phyloP scores from a whole-genome alignment of 1,284 basidiomycete species.

The Filobasidium uniguttulatum region DNA sequence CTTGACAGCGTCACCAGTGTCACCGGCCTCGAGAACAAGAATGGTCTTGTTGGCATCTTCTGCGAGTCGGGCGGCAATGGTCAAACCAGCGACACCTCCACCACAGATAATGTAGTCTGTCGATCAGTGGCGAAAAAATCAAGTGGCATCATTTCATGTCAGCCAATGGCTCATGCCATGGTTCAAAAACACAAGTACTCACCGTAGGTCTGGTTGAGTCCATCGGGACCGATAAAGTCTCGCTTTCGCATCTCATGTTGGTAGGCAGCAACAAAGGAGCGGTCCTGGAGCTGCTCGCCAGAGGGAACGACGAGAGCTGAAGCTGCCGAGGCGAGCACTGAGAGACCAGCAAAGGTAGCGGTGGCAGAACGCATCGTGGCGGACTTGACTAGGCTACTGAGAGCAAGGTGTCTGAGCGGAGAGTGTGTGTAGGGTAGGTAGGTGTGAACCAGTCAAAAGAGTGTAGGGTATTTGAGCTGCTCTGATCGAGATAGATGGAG shows the following conservation, averaged over 20 bases:
- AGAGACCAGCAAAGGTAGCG: no score
- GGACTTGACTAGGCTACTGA: no score
- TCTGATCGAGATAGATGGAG: no score
- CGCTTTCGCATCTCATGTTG: conserved; percentile 9
- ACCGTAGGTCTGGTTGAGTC: conserved; percentile 9
- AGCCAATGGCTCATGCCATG: neutral
- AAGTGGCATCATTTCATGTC: neutral
- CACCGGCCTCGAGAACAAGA: conserved; percentile 27
- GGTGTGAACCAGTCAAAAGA: no score
- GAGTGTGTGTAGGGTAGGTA: no score
- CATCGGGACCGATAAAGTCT: conserved; percentile 5
- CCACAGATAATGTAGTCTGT: conserved; percentile 17
- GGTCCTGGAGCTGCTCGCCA: conserved; percentile 7
- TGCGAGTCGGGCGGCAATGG: conserved; percentile 24
- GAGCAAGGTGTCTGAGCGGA: no score
- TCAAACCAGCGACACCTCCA: conserved; percentile 26
- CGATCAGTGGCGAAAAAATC: no score
- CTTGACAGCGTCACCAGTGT: conserved; percentile 17
- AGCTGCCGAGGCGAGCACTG: conserved; percentile 1
- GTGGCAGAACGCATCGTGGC: no score
- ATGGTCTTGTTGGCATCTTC: conserved; percentile 22
- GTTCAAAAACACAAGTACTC: neutral
- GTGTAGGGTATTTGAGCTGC: no score
- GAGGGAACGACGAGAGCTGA: conserved; percentile 6
- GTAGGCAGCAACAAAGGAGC: conserved; percentile 7